phyloP scores from a whole-genome alignment of 495 filamentous ascomycete genomes.

The Tricharina praecox region DNA sequence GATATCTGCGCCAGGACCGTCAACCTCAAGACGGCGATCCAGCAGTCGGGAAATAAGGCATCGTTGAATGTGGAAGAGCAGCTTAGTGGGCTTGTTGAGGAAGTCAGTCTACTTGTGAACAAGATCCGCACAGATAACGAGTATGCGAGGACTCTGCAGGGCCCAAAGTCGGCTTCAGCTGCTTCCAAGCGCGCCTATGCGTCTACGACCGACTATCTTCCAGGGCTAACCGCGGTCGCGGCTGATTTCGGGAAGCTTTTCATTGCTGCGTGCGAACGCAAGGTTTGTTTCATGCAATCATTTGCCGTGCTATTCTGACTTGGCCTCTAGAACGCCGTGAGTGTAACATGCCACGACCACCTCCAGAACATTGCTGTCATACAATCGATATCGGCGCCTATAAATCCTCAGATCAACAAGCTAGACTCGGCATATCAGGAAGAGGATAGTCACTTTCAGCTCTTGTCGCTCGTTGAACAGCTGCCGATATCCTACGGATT shows the following conservation, averaged over 20 bases:
- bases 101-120: constrained; percentile 66
- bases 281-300: constrained; percentile 10
- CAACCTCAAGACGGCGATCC: constrained; percentile 31
- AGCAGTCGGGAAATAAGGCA: constrained; percentile 23
- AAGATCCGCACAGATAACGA: constrained; percentile 82
- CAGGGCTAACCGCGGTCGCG: constrained; percentile 52
- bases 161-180: constrained; percentile 52
- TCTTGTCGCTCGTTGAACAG: constrained; percentile 55
- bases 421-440: constrained; percentile 49
- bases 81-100: constrained; percentile 47
- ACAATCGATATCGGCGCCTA: constrained; percentile 50
- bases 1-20: constrained; percentile 39
- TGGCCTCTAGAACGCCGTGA: constrained; percentile 35
- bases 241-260: constrained; percentile 60
- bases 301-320: neutral
- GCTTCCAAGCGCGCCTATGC: constrained; percentile 71
- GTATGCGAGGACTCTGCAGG: constrained; percentile 50
- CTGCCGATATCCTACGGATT: constrained; percentile 81
- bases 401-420: constrained; percentile 50
- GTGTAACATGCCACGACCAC: constrained; percentile 43
- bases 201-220: constrained; percentile 77
- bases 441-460: constrained; percentile 53
- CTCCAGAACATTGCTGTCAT: constrained; percentile 68
- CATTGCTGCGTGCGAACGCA: constrained; percentile 45
- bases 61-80: constrained; percentile 28